These are phyloP conservation scores for Mucor piriformis DNA, from an alignment of 371 early-diverging fungal species.

Conservation along the genomic window DNA sequence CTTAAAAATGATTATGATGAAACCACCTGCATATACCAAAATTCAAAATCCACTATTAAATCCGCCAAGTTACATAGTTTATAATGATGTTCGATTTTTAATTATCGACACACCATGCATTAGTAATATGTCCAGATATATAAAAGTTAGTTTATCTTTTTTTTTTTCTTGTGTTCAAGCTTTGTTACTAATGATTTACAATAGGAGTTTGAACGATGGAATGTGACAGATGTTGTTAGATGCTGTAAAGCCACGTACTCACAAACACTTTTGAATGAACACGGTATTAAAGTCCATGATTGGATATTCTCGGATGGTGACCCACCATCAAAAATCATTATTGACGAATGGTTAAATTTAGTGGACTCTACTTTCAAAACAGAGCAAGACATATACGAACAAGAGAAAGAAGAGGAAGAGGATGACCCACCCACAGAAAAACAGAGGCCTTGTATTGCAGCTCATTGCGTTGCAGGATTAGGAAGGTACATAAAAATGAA, in stretches of 20 bases:
- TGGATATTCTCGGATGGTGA: slow-evolving; percentile 80
- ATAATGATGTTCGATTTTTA: slow-evolving; percentile 68
- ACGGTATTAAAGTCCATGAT: slow-evolving; percentile 76
- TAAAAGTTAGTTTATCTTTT: slow-evolving; percentile 39
- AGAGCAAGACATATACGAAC: slow-evolving; percentile 7
- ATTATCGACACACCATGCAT: slow-evolving; percentile 86
- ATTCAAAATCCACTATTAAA: slow-evolving; percentile 26
- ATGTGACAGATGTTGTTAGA: slow-evolving; percentile 85
- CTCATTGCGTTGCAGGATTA: slow-evolving; percentile 84
- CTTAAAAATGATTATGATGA: slow-evolving; percentile 8
- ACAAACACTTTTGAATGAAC: slow-evolving; percentile 49
- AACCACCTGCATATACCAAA: slow-evolving; percentile 19
- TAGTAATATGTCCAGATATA: slow-evolving; percentile 70
- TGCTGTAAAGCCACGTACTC: slow-evolving; percentile 89
- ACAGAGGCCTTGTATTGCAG: slow-evolving; percentile 66
- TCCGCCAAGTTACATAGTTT: slow-evolving; percentile 32
- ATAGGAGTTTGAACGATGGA: slow-evolving; percentile 69
- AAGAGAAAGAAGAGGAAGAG: slow-evolving; percentile 33
- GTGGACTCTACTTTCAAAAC: slow-evolving; percentile 48
- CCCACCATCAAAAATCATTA: slow-evolving; percentile 68
- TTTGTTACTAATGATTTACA: background rate
- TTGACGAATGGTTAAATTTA: slow-evolving; percentile 71
- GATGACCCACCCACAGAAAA: background rate
- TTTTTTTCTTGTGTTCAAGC: background rate
- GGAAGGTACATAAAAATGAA: slow-evolving; percentile 47